These are phyloP conservation scores for Neurospora pannonica DNA, from an alignment of 495 filamentous ascomycete species.

Conservation along the genomic window DNA sequence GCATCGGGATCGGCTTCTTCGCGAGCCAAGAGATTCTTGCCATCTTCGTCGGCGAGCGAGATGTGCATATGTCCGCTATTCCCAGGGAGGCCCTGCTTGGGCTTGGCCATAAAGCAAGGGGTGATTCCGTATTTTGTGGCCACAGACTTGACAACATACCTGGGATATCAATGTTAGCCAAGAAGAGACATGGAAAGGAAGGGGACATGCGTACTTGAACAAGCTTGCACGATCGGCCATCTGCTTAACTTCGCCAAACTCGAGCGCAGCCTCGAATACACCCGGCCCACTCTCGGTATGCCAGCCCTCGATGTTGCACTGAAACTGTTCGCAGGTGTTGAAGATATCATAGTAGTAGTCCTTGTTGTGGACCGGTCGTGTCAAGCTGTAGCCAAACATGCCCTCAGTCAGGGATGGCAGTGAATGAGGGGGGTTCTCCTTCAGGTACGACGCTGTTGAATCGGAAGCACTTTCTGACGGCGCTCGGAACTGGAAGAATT, in stretches of 20 bases:
- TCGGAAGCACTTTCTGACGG: conserved; percentile 45
- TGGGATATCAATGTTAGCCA: conserved; percentile 22
- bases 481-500: conserved; percentile 88
- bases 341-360: conserved; percentile 92
- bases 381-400: conserved; percentile 97
- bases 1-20: conserved; percentile 58
- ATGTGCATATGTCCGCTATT: conserved; percentile 95
- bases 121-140: conserved; percentile 82
- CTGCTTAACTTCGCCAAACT: conserved; percentile 70
- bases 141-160: conserved; percentile 74
- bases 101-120: conserved; percentile 99
- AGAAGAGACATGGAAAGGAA: background rate
- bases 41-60: conserved; percentile 59
- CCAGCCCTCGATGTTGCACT: conserved; percentile 87
- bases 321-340: conserved; percentile 70
- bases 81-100: conserved; percentile 76
- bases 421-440: conserved; percentile 57
- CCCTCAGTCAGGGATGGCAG: conserved; percentile 81
- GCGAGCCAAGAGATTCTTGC: conserved; percentile 74
- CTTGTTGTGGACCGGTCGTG: conserved; percentile 84
- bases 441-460: conserved; percentile 63
- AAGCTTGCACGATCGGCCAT: conserved; percentile 89
- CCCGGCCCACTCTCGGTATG: conserved; percentile 95
- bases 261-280: conserved; percentile 89
- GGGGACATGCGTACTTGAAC: conserved; percentile 60